phyloP scores from a whole-genome alignment of 2,329 filamentous ascomycete genomes.

The Stagonosporopsis cucurbitacearum region DNA sequence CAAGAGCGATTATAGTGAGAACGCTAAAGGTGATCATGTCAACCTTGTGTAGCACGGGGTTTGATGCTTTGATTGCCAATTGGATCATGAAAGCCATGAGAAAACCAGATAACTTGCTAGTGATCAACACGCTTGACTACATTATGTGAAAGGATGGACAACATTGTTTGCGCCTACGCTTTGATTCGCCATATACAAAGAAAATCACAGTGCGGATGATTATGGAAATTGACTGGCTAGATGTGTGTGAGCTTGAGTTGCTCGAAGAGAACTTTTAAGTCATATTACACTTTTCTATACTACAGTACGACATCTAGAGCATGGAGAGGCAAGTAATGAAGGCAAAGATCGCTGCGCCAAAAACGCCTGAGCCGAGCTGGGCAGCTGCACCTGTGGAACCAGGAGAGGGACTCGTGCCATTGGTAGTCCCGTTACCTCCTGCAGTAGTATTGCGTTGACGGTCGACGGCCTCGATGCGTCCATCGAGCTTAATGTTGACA shows the following conservation, averaged over 20 bases:
- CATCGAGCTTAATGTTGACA: constrained; percentile 59
- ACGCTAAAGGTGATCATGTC: too few species aligned
- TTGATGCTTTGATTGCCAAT: too few species aligned
- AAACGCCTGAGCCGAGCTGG: constrained; percentile 11
- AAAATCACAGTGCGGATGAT: too few species aligned
- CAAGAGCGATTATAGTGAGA: too few species aligned
- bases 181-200: too few species aligned
- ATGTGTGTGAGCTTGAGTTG: background rate
- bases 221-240: too few species aligned
- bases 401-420: constrained; percentile 22
- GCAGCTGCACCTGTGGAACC: constrained; percentile 22
- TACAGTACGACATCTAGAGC: constrained; percentile 11
- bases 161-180: too few species aligned
- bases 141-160: too few species aligned
- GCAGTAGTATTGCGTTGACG: constrained; percentile 22
- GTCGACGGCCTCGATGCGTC: constrained; percentile 51
- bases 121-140: too few species aligned
- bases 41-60: too few species aligned
- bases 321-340: constrained; percentile 20
- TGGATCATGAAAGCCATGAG: too few species aligned
- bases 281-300: background rate
- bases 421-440: constrained; percentile 26
- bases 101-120: too few species aligned
- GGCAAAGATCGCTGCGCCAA: constrained; percentile 18
- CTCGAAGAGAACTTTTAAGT: background rate